phyloP scores from a whole-genome alignment of 805 yeast species.

The Wickerhamiella nectarea region DNA sequence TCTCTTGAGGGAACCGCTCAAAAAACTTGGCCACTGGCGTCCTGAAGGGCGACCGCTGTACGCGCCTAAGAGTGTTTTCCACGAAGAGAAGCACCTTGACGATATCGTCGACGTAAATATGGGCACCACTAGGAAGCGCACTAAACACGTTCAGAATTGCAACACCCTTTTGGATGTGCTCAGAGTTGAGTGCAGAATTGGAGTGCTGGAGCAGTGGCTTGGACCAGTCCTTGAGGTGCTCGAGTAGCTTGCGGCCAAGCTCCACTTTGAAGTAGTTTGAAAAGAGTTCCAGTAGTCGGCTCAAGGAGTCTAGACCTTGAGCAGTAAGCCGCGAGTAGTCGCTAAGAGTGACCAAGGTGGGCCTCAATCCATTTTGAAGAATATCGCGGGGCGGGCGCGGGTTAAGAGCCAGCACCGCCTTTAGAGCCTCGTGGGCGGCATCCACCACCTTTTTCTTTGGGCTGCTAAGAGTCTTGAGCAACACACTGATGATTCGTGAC shows the following conservation, averaged over 20 bases:
- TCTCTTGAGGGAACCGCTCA: slow-evolving; percentile 66
- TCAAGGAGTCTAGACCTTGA: slow-evolving; percentile 80
- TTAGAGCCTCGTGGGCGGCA: slow-evolving; percentile 84
- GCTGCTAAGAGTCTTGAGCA: slow-evolving; percentile 83
- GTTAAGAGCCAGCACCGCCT: slow-evolving; percentile 69
- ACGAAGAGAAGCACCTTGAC: slow-evolving; percentile 60
- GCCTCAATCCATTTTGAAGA: slow-evolving; percentile 87
- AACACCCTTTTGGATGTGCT: slow-evolving; percentile 72
- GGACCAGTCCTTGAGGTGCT: slow-evolving; percentile 93
- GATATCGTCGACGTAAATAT: slow-evolving; percentile 78
- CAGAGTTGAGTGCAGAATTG: slow-evolving; percentile 67
- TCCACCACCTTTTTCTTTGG: slow-evolving; percentile 76
- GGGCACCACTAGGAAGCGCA: slow-evolving; percentile 81
- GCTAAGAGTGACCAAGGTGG: slow-evolving; percentile 87
- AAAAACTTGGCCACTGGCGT: slow-evolving; percentile 78
- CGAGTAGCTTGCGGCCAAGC: slow-evolving; percentile 82
- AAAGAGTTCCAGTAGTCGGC: slow-evolving; percentile 68
- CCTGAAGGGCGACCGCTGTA: slow-evolving; percentile 78
- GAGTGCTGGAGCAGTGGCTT: slow-evolving; percentile 70
- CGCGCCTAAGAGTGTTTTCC: slow-evolving; percentile 74
- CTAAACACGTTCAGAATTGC: slow-evolving; percentile 88
- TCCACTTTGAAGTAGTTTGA: slow-evolving; percentile 93
- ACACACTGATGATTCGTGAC: slow-evolving; percentile 77
- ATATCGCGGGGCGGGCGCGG: slow-evolving; percentile 78
- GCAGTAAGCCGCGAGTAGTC: slow-evolving; percentile 86